These are phyloP conservation scores for Corymbia calophylla DNA, from an alignment of 441 rosid species.

Conservation along the genomic window DNA sequence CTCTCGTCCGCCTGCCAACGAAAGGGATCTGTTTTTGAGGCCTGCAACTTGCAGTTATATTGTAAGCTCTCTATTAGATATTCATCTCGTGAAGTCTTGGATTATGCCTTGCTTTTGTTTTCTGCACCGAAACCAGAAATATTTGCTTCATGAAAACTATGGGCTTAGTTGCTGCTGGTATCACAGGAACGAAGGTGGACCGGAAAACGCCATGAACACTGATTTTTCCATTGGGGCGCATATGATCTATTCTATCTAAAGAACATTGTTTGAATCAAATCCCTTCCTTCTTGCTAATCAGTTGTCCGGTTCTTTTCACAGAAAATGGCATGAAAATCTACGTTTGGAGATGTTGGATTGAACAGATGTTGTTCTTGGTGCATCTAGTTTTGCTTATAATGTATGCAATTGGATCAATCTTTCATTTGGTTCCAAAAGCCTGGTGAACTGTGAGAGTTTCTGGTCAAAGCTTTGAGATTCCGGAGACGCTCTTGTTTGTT, in stretches of 20 bases:
- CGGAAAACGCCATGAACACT: neutral
- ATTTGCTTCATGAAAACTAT: neutral
- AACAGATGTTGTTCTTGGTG: neutral
- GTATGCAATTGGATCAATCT: neutral
- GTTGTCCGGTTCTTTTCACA: neutral
- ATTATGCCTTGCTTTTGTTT: neutral
- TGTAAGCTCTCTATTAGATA: neutral
- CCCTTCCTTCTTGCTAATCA: neutral
- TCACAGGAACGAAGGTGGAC: neutral
- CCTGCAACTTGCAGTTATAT: neutral
- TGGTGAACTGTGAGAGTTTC: neutral
- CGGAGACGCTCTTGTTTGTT: neutral
- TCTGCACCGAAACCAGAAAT: neutral
- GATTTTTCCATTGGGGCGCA: neutral
- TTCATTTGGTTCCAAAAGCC: neutral
- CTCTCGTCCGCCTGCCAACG: neutral
- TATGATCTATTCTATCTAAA: neutral
- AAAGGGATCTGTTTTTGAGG: neutral
- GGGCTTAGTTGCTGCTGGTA: neutral
- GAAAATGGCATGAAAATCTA: neutral
- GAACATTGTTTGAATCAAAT: neutral
- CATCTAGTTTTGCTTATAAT: neutral
- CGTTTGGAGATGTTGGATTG: neutral
- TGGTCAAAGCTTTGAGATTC: neutral
- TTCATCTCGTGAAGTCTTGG: neutral